Conservation (phyloP, 2,329 filamentous ascomycete species). For the Sphaerostilbella broomeana region DNA sequence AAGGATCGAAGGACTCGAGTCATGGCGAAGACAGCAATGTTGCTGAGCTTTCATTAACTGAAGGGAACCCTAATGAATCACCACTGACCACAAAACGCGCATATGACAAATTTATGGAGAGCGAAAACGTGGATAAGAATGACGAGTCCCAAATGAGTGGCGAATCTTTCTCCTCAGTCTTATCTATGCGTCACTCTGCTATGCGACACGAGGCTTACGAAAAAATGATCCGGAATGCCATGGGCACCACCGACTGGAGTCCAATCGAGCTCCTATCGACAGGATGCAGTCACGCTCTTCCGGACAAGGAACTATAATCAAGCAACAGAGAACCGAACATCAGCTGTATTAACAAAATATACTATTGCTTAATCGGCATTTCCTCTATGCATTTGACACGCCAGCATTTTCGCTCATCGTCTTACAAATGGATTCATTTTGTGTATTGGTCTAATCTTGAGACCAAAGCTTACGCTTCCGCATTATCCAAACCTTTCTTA, state of each 20-base stretch:
- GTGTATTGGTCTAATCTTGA: too few species aligned
- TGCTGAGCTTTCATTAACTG: too few species aligned
- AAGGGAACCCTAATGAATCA: too few species aligned
- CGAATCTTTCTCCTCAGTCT: conserved; percentile 14
- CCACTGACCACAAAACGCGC: conserved; percentile 16
- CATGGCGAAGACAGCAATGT: too few species aligned
- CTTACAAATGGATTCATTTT: too few species aligned
- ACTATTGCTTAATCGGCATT: too few species aligned
- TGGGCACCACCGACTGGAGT: conserved; percentile 24
- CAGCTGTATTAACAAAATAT: too few species aligned
- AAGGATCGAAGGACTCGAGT: neutral
- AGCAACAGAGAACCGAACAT: neutral
- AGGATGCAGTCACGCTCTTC: conserved; percentile 24
- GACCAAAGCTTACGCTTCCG: too few species aligned
- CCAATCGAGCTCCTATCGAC: conserved; percentile 30
- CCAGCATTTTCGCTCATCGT: too few species aligned
- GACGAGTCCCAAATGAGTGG: conserved; percentile 11
- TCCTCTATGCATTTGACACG: too few species aligned
- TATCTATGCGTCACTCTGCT: conserved; percentile 18
- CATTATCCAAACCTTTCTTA: too few species aligned
- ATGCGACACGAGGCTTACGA: conserved; percentile 28
- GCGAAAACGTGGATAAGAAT: neutral
- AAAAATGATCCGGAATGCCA: conserved; percentile 25
- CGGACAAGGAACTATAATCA: conserved; percentile 28
- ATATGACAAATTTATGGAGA: conserved; percentile 13